These are phyloP conservation scores for Arthrobotrys pseudoclavata DNA, from an alignment of 2,329 filamentous ascomycete species.

Conservation along the genomic window DNA sequence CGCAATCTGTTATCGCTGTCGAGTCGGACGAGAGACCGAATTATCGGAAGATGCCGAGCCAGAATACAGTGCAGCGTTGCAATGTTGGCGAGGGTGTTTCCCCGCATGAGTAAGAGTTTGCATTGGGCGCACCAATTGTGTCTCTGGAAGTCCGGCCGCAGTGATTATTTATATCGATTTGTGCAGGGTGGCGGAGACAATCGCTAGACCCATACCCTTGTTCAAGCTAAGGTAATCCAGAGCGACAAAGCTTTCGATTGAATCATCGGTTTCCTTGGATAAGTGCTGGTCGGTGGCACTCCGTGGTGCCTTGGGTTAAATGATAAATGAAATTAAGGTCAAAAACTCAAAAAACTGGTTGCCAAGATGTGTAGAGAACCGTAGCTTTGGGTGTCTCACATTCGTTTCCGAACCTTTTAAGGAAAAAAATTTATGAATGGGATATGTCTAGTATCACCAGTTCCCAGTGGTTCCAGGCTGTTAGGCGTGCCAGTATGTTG, in stretches of 20 bases:
- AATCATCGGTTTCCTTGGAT: conserved; percentile 12
- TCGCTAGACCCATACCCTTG: too few species aligned
- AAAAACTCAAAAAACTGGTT: conserved; percentile 8
- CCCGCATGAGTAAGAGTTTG: too few species aligned
- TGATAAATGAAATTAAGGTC: conserved; percentile 43
- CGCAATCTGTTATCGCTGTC: conserved; percentile 19
- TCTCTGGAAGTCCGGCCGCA: too few species aligned
- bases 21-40: conserved; percentile 21
- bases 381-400: neutral
- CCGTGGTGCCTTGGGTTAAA: conserved; percentile 27
- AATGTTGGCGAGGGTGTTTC: too few species aligned
- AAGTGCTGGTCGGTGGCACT: conserved; percentile 22
- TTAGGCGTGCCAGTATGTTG: conserved; percentile 4
- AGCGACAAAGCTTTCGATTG: too few species aligned
- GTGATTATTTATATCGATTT: too few species aligned
- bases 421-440: conserved; percentile 1
- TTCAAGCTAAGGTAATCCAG: too few species aligned
- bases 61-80: too few species aligned
- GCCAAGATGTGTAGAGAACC: neutral
- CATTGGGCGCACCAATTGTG: too few species aligned
- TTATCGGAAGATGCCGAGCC: conserved; percentile 15
- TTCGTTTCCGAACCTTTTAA: conserved; percentile 9
- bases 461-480: neutral
- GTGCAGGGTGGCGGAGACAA: too few species aligned
- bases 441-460: neutral